Conservation (phyloP, 1,139 yeast genomes). For the Pichia sp. region DNA sequence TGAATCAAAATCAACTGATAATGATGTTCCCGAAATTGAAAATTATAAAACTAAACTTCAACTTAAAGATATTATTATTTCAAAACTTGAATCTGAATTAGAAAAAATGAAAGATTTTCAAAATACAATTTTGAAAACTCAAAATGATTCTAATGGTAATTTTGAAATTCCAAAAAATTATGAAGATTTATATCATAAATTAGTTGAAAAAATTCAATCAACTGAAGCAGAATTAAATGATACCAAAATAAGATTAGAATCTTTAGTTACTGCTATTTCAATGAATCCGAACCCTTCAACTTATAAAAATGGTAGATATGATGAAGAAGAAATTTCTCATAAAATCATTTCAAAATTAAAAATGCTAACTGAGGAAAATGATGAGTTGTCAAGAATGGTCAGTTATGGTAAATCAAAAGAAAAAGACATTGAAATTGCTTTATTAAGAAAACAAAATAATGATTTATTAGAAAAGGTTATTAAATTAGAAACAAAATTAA, state of each 20-base stretch:
- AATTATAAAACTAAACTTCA: conserved; percentile 22
- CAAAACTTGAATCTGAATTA: conserved; percentile 25
- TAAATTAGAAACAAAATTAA: conserved; percentile 26
- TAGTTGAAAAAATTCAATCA: conserved; percentile 44
- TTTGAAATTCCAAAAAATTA: conserved; percentile 39
- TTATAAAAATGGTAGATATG: conserved; percentile 51
- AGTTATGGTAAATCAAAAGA: conserved; percentile 70
- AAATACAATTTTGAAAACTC: conserved; percentile 15
- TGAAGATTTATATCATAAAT: conserved; percentile 42
- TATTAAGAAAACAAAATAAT: conserved; percentile 46
- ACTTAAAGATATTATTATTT: conserved; percentile 25
- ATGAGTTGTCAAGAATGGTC: conserved; percentile 59
- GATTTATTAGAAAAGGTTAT: conserved; percentile 35
- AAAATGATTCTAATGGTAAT: conserved; percentile 14
- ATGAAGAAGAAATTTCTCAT: conserved; percentile 73
- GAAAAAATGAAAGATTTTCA: conserved; percentile 19
- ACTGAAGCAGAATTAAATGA: conserved; percentile 53
- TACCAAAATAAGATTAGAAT: conserved; percentile 56
- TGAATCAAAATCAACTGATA: conserved; percentile 12
- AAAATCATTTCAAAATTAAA: conserved; percentile 61
- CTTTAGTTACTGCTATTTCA: conserved; percentile 50
- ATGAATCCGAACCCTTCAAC: conserved; percentile 37
- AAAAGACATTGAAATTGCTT: conserved; percentile 59
- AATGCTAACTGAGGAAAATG: conserved; percentile 63
- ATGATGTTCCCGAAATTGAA: conserved; percentile 17